These are phyloP conservation scores for Exophiala xenobiotica DNA, from an alignment of 2,329 filamentous ascomycete genomes.

Conservation along the genomic window DNA sequence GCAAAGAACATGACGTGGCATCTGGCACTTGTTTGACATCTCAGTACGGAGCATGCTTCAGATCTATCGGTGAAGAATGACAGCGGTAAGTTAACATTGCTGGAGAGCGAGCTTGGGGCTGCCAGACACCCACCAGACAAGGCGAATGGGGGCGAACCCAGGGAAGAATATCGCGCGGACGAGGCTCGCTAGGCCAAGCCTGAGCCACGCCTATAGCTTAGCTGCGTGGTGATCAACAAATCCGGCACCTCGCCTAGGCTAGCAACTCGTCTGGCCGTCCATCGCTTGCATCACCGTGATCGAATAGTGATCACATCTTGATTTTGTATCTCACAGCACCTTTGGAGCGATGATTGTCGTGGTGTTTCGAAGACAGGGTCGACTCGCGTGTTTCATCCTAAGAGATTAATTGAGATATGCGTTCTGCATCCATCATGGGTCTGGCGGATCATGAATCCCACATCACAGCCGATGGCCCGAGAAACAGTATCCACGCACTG, in stretches of 20 bases:
- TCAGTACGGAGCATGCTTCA: not conserved
- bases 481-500: not conserved
- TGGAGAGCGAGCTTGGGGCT: not conserved
- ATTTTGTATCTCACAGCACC: too few relatives aligned
- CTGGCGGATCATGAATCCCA: not conserved
- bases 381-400: not conserved
- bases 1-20: too few relatives aligned
- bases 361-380: not conserved
- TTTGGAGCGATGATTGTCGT: too few relatives aligned
- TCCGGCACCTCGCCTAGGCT: not conserved
- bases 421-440: not conserved
- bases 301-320: not conserved
- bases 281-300: not conserved
- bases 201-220: not conserved
- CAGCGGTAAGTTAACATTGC: not conserved
- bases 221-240: not conserved
- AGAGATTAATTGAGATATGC: not conserved
- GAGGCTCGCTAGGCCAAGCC: not conserved
- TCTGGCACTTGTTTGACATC: too few relatives aligned
- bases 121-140: too few relatives aligned
- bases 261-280: not conserved
- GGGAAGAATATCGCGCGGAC: not conserved
- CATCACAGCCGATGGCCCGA: not conserved
- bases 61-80: not conserved
- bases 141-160: too few relatives aligned